phyloP scores from a whole-genome alignment of 805 yeast genomes.

The Isabelozyma pseudorhagii region DNA sequence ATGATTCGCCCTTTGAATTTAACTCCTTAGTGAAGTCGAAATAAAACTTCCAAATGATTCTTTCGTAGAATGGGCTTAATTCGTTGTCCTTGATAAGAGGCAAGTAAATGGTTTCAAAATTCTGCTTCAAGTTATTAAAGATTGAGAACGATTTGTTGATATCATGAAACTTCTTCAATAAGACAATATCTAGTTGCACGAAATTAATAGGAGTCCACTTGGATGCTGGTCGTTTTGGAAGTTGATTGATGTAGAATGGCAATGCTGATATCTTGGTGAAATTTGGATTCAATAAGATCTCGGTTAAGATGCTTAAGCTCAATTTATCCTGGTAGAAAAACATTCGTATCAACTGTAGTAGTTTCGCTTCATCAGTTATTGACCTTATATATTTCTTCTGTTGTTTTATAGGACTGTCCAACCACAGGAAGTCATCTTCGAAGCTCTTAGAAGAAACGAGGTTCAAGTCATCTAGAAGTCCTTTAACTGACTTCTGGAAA shows the following conservation, averaged over 20 bases:
- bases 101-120: slow-evolving; percentile 20
- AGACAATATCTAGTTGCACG: slow-evolving; percentile 25
- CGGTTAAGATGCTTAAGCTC: slow-evolving; percentile 20
- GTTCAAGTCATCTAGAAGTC: slow-evolving; percentile 24
- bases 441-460: slow-evolving; percentile 2
- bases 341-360: slow-evolving; percentile 18
- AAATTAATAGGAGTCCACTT: slow-evolving; percentile 17
- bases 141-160: slow-evolving; percentile 29
- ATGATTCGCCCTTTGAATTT: slow-evolving; percentile 9
- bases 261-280: slow-evolving; percentile 14
- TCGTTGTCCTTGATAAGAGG: slow-evolving; percentile 18
- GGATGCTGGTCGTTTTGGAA: slow-evolving; percentile 6
- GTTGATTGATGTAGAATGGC: slow-evolving; percentile 12
- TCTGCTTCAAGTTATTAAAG: slow-evolving; percentile 24
- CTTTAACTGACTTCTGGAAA: slow-evolving; percentile 5
- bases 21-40: slow-evolving; percentile 24
- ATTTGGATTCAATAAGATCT: slow-evolving; percentile 23
- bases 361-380: slow-evolving; percentile 12
- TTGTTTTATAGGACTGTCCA: slow-evolving; percentile 14
- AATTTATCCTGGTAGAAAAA: slow-evolving; percentile 25
- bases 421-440: slow-evolving; percentile 6
- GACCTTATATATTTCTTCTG: slow-evolving; percentile 15
- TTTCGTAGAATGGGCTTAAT: slow-evolving; percentile 35
- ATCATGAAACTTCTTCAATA: slow-evolving; percentile 35
- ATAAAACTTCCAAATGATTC: slow-evolving; percentile 40